Conservation (phyloP, 176 grass and related monocot species). For the Oryza nivara region DNA sequence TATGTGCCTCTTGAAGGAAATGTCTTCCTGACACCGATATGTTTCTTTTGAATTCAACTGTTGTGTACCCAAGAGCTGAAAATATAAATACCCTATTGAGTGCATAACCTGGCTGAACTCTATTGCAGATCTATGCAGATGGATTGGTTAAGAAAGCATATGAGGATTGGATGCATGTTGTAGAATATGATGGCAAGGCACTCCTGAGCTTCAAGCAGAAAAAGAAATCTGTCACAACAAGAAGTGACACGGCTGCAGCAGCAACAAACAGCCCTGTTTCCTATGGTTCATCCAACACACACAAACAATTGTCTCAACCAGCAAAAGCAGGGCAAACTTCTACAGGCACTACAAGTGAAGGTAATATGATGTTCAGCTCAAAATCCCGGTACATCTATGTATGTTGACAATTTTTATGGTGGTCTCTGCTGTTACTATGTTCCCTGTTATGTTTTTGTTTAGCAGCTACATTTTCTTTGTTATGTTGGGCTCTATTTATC, state of each 20-base stretch:
- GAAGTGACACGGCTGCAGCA: slow-evolving; percentile 51
- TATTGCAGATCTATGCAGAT: slow-evolving; percentile 65
- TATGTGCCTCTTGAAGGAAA: background rate
- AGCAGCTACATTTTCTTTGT: background rate
- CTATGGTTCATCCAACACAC: slow-evolving; percentile 39
- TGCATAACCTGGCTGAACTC: slow-evolving; percentile 21
- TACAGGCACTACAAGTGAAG: slow-evolving; percentile 32
- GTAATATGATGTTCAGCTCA: slow-evolving; percentile 38
- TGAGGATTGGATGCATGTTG: slow-evolving; percentile 81
- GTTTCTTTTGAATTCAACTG: background rate
- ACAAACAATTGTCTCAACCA: slow-evolving; percentile 42
- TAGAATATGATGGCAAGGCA: slow-evolving; percentile 95
- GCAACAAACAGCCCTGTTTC: slow-evolving; percentile 49
- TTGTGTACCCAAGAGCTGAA: background rate
- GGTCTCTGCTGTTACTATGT: background rate
- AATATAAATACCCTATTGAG: slow-evolving; percentile 19
- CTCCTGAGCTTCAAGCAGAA: slow-evolving; percentile 84
- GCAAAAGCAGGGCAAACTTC: slow-evolving; percentile 47
- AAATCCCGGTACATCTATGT: background rate
- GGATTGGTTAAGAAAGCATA: slow-evolving; percentile 85
- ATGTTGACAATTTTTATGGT: background rate
- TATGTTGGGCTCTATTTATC: background rate
- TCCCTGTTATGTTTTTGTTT: slow-evolving; percentile 14
- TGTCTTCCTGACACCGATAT: background rate
- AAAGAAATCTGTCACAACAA: slow-evolving; percentile 73